phyloP scores from a whole-genome alignment of 768 basidiomycete genomes.

The Cantharellus cinnabarinus region DNA sequence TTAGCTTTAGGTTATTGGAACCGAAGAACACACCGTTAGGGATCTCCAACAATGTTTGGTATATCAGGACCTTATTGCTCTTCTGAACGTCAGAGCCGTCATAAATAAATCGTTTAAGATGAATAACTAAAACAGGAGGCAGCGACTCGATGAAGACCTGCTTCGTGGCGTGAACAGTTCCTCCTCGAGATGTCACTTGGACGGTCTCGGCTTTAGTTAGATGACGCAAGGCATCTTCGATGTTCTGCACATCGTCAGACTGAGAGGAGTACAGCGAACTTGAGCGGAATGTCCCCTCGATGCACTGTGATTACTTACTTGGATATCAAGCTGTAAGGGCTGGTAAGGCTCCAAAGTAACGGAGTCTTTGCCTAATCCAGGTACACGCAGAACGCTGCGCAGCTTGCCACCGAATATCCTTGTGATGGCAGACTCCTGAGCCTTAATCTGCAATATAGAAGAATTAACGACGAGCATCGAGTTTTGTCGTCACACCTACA shows the following conservation, averaged over 20 bases:
- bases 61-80: constrained; percentile 59
- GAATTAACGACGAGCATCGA: not conserved
- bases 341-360: constrained; percentile 85
- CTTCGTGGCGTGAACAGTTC: constrained; percentile 49
- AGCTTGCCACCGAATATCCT: constrained; percentile 88
- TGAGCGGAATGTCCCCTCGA: not conserved
- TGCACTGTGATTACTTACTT: constrained; percentile 23
- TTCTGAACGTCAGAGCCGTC: constrained; percentile 69
- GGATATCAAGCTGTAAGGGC: constrained; percentile 73
- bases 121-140: constrained; percentile 68
- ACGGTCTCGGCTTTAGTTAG: constrained; percentile 67
- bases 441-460: constrained; percentile 36
- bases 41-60: constrained; percentile 60
- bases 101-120: constrained; percentile 82
- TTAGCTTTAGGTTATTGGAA: not conserved
- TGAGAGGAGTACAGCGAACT: constrained; percentile 14
- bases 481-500: constrained; percentile 24
- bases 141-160: constrained; percentile 60
- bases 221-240: constrained; percentile 63
- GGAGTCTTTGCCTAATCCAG: constrained; percentile 62
- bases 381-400: constrained; percentile 61
- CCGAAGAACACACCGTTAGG: constrained; percentile 31
- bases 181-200: constrained; percentile 42
- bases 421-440: constrained; percentile 70
- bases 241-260: constrained; percentile 52